phyloP scores from a whole-genome alignment of 164 flowering plant genomes.

The Cinnamomum micranthum region DNA sequence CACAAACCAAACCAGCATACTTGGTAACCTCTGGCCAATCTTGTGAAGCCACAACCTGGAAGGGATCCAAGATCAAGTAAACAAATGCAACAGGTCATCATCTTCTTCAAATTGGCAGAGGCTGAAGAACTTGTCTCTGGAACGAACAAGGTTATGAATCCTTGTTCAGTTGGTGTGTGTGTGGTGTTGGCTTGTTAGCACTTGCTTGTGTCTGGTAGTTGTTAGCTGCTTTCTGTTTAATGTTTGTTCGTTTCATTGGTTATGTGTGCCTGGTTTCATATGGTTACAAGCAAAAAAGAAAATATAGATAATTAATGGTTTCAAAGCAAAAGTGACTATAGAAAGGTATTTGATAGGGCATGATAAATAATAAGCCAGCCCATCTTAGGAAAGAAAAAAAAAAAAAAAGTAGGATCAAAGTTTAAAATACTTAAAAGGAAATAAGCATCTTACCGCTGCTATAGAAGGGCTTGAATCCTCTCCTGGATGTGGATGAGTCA shows the following conservation, averaged over 20 bases:
- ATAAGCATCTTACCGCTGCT: slow-evolving; percentile 62
- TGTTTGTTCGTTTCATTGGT: too few relatives aligned
- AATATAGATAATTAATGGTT: background rate
- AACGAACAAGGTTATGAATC: too few relatives aligned
- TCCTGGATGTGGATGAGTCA: slow-evolving; percentile 98
- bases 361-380: background rate
- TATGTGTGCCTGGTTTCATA: too few relatives aligned
- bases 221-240: too few relatives aligned
- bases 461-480: slow-evolving; percentile 97
- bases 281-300: background rate
- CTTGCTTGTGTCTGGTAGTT: too few relatives aligned
- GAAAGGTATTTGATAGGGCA: background rate
- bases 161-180: too few relatives aligned
- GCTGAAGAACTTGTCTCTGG: too few relatives aligned
- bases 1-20: slow-evolving; percentile 76
- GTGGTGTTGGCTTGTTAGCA: too few relatives aligned
- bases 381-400: background rate
- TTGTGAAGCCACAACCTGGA: slow-evolving; percentile 78
- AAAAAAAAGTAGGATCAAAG: background rate
- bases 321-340: too few relatives aligned
- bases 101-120: too few relatives aligned
- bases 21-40: slow-evolving; percentile 85
- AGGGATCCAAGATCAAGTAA: background rate
- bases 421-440: background rate
- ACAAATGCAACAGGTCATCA: background rate